Conservation (phyloP, 495 filamentous ascomycete species). For the Trypethelium eluteriae region DNA sequence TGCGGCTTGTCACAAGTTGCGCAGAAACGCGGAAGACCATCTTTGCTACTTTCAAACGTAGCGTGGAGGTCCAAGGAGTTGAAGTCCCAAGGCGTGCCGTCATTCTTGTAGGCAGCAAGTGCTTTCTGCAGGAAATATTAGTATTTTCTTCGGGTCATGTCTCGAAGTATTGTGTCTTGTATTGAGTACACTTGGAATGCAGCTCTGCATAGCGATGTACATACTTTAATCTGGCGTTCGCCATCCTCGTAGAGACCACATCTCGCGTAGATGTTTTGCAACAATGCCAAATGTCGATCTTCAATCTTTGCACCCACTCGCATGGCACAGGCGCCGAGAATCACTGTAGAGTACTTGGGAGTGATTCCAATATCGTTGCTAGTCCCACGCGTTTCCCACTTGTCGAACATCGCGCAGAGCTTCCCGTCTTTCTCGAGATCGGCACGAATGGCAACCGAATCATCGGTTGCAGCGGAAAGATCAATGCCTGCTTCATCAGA, state of each 20-base stretch:
- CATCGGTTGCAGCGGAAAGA: neutral
- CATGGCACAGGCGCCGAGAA: neutral
- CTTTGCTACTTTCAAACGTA: neutral
- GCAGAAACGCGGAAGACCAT: neutral
- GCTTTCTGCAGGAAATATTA: neutral
- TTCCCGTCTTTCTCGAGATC: neutral
- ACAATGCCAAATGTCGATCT: neutral
- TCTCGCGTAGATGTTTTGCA: neutral
- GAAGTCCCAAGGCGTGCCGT: neutral
- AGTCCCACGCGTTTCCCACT: neutral
- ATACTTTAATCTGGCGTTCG: conserved; percentile 1
- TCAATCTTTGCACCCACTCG: neutral
- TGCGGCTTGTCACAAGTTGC: conserved; percentile 8
- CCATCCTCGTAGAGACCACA: neutral
- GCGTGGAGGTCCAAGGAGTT: neutral
- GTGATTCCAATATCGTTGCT: neutral
- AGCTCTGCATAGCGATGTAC: neutral
- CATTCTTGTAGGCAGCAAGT: neutral
- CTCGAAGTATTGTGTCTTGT: too few species aligned
- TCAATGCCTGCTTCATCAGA: conserved; percentile 13
- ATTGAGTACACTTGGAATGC: too few species aligned
- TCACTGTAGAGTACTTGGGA: neutral
- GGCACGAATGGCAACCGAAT: neutral
- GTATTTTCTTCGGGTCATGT: neutral
- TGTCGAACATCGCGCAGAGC: neutral